Evolutionary conservation across 2,329 filamentous ascomycete genomes (phyloP), one percentile per base, ranked within the genome.

Genomic region (Seiridium cupressi): DNA sequence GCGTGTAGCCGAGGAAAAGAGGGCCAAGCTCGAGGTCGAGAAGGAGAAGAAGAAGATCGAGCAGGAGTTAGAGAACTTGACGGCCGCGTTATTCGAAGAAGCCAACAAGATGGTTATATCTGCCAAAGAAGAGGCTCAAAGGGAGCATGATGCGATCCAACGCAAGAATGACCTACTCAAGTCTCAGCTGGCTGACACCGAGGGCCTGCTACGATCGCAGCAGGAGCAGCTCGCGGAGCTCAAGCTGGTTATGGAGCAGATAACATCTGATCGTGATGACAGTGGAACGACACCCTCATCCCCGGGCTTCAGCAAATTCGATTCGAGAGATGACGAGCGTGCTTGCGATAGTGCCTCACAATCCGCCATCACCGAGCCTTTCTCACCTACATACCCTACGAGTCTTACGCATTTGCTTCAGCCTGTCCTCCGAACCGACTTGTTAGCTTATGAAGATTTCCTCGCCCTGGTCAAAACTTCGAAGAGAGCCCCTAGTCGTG

Each of bases 21-120:
- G 79, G 54, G 81, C 85, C 65, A 84, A 89, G n/a, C 73, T 80
- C 6, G 84, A 87, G 51, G 84, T 84, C 9, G 90, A 93, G 70
- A 88, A 86, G 72, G 91, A 92, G 59, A 97, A 95, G 80, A 91
- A 90, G 74, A 88, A 88, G 64, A 97, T 97, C 36, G 95, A 99
- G 73, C 88, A 90, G 66, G 95, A 99, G 75, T 79, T 99, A 51
- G 95, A 98, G 76, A 91, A 87, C 57, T 76, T 99, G 64, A 98
- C 95, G 0, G 88, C 92, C 1, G 93, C 92, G 35, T 83, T 99
- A n/a, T 99, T 99, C 64, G 93, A 98, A 72, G 94, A 99, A 79
- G 95, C 95, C 55, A 98, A 99, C 78, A 93, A 90, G 82, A 98
- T 99, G 94, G 95, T 99, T 57, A 91, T 94, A 46, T 88, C 87